Evolutionary conservation across 495 filamentous ascomycete genomes (phyloP).

Genomic region (Hypoxylon crocopeplum): DNA sequence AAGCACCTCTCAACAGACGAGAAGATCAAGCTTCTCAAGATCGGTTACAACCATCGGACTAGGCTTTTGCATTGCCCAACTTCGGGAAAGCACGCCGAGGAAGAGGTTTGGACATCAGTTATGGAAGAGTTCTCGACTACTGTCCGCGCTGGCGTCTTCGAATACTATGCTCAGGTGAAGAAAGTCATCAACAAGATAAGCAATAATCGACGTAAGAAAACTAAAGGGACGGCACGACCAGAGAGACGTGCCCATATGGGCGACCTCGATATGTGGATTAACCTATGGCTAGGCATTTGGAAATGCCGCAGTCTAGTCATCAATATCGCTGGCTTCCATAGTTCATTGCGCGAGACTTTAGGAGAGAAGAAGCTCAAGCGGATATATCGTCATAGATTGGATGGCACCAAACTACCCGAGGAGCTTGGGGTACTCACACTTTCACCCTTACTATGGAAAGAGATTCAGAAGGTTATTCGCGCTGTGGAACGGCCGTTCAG

Average conservation of each 20-base stretch:
- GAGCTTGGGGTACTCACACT: conserved; percentile 12
- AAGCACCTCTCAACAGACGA: conserved; percentile 10
- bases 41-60: conserved; percentile 5
- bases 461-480: conserved; percentile 14
- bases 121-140: conserved; percentile 20
- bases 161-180: conserved; percentile 10
- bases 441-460: conserved; percentile 20
- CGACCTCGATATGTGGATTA: conserved; percentile 20
- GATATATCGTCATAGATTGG: conserved; percentile 20
- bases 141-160: conserved; percentile 15
- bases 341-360: conserved; percentile 15
- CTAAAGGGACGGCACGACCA: conserved; percentile 6
- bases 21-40: conserved; percentile 25
- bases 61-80: conserved; percentile 15
- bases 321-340: conserved; percentile 9
- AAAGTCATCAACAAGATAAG: conserved; percentile 11
- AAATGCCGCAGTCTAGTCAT: conserved; percentile 11
- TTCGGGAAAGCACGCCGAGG: conserved; percentile 14
- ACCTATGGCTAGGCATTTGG: conserved; percentile 26
- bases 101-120: conserved; percentile 17
- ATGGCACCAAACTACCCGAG: conserved; percentile 10
- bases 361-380: conserved; percentile 23
- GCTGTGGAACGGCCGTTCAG: conserved; percentile 9
- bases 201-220: conserved; percentile 18
- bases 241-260: conserved; percentile 5